These are phyloP conservation scores for Acanthamoeba royreba DNA, from an alignment of 208 protist genomes.

Conservation along the genomic window DNA sequence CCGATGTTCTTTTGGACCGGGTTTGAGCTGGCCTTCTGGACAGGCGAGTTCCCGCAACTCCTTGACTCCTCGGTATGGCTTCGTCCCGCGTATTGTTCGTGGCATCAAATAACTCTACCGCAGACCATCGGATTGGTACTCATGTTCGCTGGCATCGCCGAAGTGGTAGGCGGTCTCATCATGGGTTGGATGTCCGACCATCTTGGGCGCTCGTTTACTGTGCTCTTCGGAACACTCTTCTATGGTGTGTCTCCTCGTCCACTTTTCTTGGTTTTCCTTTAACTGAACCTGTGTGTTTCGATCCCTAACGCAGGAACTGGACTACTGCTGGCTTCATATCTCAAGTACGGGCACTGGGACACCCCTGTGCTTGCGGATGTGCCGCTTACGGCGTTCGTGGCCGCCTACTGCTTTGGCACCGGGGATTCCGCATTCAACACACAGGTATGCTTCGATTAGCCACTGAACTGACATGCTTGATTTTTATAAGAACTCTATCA, in stretches of 20 bases:
- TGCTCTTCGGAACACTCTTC: background rate
- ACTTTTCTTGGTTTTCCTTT: too few relatives aligned
- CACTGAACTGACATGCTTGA: too few relatives aligned
- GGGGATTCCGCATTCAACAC: constrained; percentile 48
- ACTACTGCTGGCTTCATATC: background rate
- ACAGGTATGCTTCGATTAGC: background rate
- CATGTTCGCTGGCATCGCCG: constrained; percentile 31
- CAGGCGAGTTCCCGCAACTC: constrained; percentile 44
- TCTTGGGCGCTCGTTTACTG: background rate
- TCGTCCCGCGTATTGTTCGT: too few relatives aligned
- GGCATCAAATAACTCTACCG: background rate
- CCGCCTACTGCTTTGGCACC: constrained; percentile 13
- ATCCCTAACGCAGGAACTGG: background rate
- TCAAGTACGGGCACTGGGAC: background rate
- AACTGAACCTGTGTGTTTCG: too few relatives aligned
- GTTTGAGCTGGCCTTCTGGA: constrained; percentile 45
- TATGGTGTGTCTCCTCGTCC: background rate
- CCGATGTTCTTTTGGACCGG: constrained; percentile 43
- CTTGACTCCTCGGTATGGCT: background rate
- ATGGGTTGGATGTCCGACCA: constrained; percentile 30
- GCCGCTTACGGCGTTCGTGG: background rate
- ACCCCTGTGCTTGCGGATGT: background rate
- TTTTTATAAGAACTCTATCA: background rate
- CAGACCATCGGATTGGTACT: constrained; percentile 45
- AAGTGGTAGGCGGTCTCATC: background rate